A percentile compares a stretch with the other conserved stretches of the same genome.
phyloP scores from a whole-genome alignment of 768 basidiomycete species.

The Mycena albidolilacea region DNA sequence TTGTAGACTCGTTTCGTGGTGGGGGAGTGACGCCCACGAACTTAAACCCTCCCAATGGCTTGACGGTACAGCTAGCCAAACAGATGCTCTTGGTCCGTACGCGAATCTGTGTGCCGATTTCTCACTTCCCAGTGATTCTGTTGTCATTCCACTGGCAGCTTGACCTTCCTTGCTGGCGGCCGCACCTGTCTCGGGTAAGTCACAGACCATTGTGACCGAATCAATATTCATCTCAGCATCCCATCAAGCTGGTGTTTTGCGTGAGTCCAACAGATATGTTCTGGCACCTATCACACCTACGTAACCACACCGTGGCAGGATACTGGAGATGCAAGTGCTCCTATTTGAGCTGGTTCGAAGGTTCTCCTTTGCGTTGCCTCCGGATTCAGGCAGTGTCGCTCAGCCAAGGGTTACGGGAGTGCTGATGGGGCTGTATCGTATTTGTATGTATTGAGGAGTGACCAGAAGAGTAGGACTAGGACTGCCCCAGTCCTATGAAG shows the following conservation, averaged over 20 bases:
- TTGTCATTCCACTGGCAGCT: conserved; percentile 12
- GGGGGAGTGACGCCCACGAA: background rate
- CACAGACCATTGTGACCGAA: background rate
- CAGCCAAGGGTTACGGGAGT: conserved; percentile 7
- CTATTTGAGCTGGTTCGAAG: background rate
- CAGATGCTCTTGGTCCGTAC: background rate
- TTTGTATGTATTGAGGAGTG: too few species aligned
- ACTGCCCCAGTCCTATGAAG: too few species aligned
- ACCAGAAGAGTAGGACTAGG: too few species aligned
- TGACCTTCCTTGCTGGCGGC: conserved; percentile 17
- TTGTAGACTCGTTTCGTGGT: background rate
- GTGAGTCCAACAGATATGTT: conserved; percentile 6
- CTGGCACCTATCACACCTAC: background rate
- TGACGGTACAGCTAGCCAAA: background rate
- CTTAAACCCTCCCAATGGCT: conserved; percentile 2
- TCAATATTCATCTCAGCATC: background rate
- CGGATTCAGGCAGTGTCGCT: conserved; percentile 1
- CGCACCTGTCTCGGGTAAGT: conserved; percentile 27
- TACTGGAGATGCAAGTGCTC: too few species aligned
- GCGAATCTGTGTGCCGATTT: background rate
- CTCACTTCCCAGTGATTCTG: background rate
- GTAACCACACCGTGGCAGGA: background rate
- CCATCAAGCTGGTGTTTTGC: conserved; percentile 8
- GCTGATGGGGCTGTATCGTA: too few species aligned
- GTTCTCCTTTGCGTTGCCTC: conserved; percentile 32